A percentile compares a stretch with the other conserved stretches of the same genome.
phyloP scores from a whole-genome alignment of 1,284 basidiomycete genomes.

The Tilletia caries region DNA sequence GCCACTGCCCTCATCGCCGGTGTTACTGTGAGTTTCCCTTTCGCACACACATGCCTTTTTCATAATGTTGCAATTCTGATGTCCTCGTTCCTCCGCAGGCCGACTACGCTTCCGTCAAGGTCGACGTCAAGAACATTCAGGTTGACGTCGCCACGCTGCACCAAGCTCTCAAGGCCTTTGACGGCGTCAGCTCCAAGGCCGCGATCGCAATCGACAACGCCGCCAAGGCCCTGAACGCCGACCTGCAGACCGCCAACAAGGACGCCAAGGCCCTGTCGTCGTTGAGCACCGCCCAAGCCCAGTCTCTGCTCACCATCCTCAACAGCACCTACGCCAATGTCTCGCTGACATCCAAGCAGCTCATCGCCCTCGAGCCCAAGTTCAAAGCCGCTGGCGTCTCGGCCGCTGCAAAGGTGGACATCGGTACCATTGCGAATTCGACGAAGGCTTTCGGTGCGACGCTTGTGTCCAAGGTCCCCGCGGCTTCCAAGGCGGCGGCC shows the following conservation, averaged over 20 bases:
- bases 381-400: slow-evolving; percentile 14
- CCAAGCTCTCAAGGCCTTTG: neutral
- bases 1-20: neutral
- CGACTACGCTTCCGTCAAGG: slow-evolving; percentile 22
- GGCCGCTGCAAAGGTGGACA: slow-evolving; percentile 14
- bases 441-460: slow-evolving; percentile 9
- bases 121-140: slow-evolving; percentile 19
- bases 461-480: slow-evolving; percentile 14
- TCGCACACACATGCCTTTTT: neutral
- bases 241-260: neutral
- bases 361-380: slow-evolving; percentile 16
- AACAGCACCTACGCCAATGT: slow-evolving; percentile 3
- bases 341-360: slow-evolving; percentile 14
- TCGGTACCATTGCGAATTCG: slow-evolving; percentile 15
- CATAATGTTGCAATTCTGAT: slow-evolving; percentile 15
- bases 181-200: slow-evolving; percentile 11
- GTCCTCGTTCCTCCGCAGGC: slow-evolving; percentile 9
- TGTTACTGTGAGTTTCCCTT: slow-evolving; percentile 1
- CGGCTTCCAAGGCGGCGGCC: slow-evolving; percentile 3
- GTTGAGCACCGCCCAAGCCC: slow-evolving; percentile 16
- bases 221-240: slow-evolving; percentile 14
- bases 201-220: slow-evolving; percentile 14
- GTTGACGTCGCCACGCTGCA: slow-evolving; percentile 16
- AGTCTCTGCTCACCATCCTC: slow-evolving; percentile 13
- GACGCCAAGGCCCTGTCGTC: slow-evolving; percentile 16